Conservation (phyloP, 371 early-diverging fungal genomes). For the Coemansia sp. region DNA sequence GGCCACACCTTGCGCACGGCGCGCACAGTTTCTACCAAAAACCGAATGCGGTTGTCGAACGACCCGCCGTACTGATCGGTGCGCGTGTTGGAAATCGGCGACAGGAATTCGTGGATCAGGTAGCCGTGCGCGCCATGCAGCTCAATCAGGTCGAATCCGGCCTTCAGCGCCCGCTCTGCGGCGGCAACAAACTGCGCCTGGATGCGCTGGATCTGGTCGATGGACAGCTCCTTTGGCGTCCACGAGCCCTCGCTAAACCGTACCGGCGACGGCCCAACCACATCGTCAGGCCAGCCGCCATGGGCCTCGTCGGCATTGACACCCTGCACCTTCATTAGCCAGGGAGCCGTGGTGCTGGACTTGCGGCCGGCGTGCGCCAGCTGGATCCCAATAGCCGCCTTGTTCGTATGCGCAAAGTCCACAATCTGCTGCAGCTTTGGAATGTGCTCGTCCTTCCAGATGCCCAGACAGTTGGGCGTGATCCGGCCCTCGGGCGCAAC, state of each 20-base stretch:
- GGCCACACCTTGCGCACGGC: conserved; percentile 73
- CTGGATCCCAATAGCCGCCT: conserved; percentile 70
- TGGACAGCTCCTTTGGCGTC: conserved; percentile 60
- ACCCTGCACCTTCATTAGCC: conserved; percentile 39
- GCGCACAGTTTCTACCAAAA: conserved; percentile 61
- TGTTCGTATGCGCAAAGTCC: conserved; percentile 63
- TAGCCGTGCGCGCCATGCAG: conserved; percentile 84
- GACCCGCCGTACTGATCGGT: conserved; percentile 81
- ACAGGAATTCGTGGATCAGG: conserved; percentile 73
- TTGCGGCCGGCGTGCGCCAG: conserved; percentile 85
- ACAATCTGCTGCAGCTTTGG: conserved; percentile 59
- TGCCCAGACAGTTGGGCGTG: conserved; percentile 71
- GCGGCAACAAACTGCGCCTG: conserved; percentile 66
- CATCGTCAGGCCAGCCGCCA: conserved; percentile 78
- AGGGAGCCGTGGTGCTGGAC: conserved; percentile 59
- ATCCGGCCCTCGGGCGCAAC: conserved; percentile 77
- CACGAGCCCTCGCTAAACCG: conserved; percentile 53
- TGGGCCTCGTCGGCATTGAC: conserved; percentile 50
- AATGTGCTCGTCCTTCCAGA: conserved; percentile 82
- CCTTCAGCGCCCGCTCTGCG: conserved; percentile 66
- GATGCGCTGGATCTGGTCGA: conserved; percentile 62
- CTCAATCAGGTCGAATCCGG: conserved; percentile 84
- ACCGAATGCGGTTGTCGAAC: conserved; percentile 73
- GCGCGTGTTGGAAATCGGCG: conserved; percentile 74
- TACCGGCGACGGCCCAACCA: conserved; percentile 67